Evolutionary conservation across 352 stramenopile species (phyloP), one percentile per base, ranked within the genome.

Genomic region (Thalassiosira mediterranea): DNA sequence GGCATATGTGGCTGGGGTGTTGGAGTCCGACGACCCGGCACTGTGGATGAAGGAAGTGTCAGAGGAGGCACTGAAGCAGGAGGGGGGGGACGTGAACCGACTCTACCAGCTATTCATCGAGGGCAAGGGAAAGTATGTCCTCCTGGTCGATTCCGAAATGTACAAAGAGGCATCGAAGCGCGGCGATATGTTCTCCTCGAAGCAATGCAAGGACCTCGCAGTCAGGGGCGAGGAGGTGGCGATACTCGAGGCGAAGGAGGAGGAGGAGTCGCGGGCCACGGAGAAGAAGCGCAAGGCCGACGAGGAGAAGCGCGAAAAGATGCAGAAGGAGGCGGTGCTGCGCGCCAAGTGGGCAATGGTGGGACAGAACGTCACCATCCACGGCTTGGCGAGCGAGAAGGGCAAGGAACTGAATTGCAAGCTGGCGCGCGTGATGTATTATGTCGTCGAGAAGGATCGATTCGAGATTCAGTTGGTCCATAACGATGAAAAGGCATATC

Each of bases 21-120:
- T 82, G 51, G 66, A 77, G 37, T 76, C 66, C 5, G 63, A 82
- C 8, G 56, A 82, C 63, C 73, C 73, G n/a, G 13, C 65, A 28
- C 17, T 38, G 4, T 82, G 66, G 73, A 77, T 82, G 59, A 74
- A 74, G 52, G 29, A 63, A 4, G 38, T 78, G 19, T 59, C 54
- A 1, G 29, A 10, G n/a, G 66, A 25, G 5, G 23, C 68, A 8
- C 48, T 83, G 13, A 53, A 31, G 17, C 19, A 53, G 40, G 26
- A 75, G 15, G 74, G 74, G 34, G 74, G 74, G 11, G 70, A 79
- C 51, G 38, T 71, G n/a, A 83, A 83, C 72, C 52, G 61, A 38
- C 34, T 83, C 15, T 83, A 83, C 65, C 74, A 83, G 42, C 74
- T 83, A 15, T 77, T 76, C 15, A 77, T 79, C 44, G 74, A 83